A percentile compares a stretch with the other conserved stretches of the same genome.
Conservation (phyloP, 768 basidiomycete genomes). For the Rhodotorula toruloides region DNA sequence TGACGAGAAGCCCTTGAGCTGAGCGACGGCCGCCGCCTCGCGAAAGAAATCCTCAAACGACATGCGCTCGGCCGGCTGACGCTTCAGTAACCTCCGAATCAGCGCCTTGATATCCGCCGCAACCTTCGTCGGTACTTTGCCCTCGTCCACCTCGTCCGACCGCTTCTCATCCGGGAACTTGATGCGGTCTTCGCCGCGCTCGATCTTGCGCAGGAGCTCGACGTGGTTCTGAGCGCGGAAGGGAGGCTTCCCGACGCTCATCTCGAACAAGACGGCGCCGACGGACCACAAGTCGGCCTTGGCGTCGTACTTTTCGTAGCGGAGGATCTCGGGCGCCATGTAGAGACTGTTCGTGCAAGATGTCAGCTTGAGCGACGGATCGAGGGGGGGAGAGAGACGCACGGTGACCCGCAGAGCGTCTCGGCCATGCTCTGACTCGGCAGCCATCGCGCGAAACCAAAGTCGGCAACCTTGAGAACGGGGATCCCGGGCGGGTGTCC, state of each 20-base stretch:
- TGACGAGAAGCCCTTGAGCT: too few species aligned
- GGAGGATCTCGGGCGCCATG: slow-evolving; percentile 97
- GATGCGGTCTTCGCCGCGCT: slow-evolving; percentile 72
- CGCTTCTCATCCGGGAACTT: slow-evolving; percentile 80
- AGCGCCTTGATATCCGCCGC: slow-evolving; percentile 80
- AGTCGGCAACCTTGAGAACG: slow-evolving; percentile 93
- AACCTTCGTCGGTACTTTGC: slow-evolving; percentile 48
- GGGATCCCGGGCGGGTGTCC: slow-evolving; percentile 91
- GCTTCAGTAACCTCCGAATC: slow-evolving; percentile 74
- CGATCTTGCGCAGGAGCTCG: slow-evolving; percentile 87
- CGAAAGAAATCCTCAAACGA: slow-evolving; percentile 87
- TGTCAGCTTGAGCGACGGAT: background rate
- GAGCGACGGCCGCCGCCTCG: slow-evolving; percentile 18
- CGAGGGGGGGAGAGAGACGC: slow-evolving; percentile 46
- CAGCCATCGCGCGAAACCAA: slow-evolving; percentile 90
- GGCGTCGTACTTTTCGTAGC: slow-evolving; percentile 95
- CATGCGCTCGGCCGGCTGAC: slow-evolving; percentile 74
- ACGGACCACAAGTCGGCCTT: slow-evolving; percentile 98
- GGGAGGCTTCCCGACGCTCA: slow-evolving; percentile 85
- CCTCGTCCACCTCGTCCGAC: slow-evolving; percentile 43
- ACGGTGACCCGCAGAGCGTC: slow-evolving; percentile 96
- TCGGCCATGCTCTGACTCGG: slow-evolving; percentile 93
- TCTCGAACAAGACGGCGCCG: slow-evolving; percentile 93
- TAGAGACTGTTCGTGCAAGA: slow-evolving; percentile 60
- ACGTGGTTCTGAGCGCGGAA: slow-evolving; percentile 95